Percentiles rank a stretch among this genome's conserved stretches.
phyloP scores from a whole-genome alignment of 495 filamentous ascomycete genomes.

The Chaetomium fimeti region DNA sequence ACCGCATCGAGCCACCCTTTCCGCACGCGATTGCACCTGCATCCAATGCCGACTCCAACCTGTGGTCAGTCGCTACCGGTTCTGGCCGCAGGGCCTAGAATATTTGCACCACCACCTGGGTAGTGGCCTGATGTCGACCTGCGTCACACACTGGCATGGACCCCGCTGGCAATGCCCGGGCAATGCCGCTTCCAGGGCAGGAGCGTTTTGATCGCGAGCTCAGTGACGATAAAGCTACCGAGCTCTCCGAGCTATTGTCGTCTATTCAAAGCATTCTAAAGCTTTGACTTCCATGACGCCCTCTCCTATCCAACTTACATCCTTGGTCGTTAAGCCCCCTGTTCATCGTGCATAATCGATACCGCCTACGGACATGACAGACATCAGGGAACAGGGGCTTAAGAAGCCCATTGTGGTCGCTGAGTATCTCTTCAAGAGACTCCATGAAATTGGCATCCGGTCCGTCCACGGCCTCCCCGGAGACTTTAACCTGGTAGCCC shows the following conservation, averaged over 20 bases:
- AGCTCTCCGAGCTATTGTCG: neutral
- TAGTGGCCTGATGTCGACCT: slow-evolving; percentile 5
- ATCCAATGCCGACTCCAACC: neutral
- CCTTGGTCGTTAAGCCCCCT: neutral
- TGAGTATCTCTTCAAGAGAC: slow-evolving; percentile 67
- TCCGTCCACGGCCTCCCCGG: slow-evolving; percentile 72
- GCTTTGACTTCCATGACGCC: neutral
- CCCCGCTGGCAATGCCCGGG: neutral
- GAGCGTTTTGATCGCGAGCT: slow-evolving; percentile 5
- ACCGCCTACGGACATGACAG: slow-evolving; percentile 18
- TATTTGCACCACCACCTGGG: neutral
- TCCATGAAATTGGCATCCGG: slow-evolving; percentile 66
- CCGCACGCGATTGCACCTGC: neutral
- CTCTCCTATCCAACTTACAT: neutral
- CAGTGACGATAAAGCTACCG: neutral
- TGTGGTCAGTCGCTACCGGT: neutral
- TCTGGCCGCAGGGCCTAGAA: neutral
- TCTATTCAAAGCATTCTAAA: neutral
- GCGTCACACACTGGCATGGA: slow-evolving; percentile 8
- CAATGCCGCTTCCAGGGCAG: neutral
- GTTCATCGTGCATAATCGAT: neutral
- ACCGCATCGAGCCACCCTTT: slow-evolving; percentile 4
- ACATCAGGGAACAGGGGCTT: slow-evolving; percentile 41
- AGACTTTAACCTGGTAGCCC: slow-evolving; percentile 69
- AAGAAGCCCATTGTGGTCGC: slow-evolving; percentile 50